A percentile compares a stretch with the other conserved stretches of the same genome.
phyloP scores from a whole-genome alignment of 495 filamentous ascomycete species.

The Daldinia loculata region DNA sequence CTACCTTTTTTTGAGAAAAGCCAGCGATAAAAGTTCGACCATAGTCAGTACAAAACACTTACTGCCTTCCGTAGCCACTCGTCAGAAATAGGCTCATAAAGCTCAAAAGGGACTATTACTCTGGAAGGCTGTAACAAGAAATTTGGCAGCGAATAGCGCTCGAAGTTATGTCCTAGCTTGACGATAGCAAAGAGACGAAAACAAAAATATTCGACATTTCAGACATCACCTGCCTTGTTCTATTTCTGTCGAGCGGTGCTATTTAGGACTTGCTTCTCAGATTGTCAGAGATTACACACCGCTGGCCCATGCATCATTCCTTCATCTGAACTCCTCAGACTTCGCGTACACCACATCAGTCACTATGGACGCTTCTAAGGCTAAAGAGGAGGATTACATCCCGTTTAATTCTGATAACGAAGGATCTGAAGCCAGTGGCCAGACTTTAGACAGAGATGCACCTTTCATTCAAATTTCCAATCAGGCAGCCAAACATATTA shows the following conservation, averaged over 20 bases:
- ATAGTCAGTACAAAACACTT: conserved; percentile 49
- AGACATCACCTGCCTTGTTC: conserved; percentile 46
- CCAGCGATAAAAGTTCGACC: conserved; percentile 48
- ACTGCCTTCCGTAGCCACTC: conserved; percentile 57
- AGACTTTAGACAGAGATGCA: conserved; percentile 14
- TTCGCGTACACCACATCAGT: conserved; percentile 18
- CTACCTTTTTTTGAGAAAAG: conserved; percentile 42
- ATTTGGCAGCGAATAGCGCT: conserved; percentile 62
- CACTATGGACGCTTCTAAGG: conserved; percentile 28
- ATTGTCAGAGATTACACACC: conserved; percentile 19
- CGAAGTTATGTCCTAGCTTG: conserved; percentile 61
- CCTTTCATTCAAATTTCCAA: conserved; percentile 13
- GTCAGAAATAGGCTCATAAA: conserved; percentile 59
- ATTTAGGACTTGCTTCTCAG: conserved; percentile 36
- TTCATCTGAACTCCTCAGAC: conserved; percentile 32
- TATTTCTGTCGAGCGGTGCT: conserved; percentile 44
- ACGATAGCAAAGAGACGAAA: conserved; percentile 68
- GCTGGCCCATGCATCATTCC: conserved; percentile 34
- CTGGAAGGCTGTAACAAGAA: conserved; percentile 52
- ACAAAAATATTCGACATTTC: conserved; percentile 52
- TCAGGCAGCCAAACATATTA: conserved; percentile 27
- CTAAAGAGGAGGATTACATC: conserved; percentile 34
- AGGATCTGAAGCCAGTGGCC: conserved; percentile 7
- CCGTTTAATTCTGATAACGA: conserved; percentile 21
- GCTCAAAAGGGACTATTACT: conserved; percentile 45